Conservation (phyloP, 345 rosid species). For the Durio zibethinus region DNA sequence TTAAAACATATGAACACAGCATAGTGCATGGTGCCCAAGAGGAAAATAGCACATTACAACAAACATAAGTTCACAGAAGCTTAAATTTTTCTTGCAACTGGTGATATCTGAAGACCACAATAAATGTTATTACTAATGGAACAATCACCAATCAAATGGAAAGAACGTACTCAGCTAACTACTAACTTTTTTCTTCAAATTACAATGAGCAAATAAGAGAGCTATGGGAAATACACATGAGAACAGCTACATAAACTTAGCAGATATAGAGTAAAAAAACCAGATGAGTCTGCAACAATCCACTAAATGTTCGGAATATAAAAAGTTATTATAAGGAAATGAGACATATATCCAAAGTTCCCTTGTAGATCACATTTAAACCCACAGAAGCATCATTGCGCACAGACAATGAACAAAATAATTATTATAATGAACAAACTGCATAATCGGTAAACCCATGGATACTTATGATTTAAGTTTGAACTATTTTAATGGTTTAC, state of each 20-base stretch:
- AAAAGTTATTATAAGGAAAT: neutral
- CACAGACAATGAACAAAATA: neutral
- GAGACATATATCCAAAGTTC: neutral
- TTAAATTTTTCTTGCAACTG: neutral
- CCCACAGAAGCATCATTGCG: neutral
- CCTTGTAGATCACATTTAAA: neutral
- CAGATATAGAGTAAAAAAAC: neutral
- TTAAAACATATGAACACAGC: neutral
- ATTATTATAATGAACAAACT: neutral
- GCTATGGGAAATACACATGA: neutral
- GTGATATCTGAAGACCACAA: neutral
- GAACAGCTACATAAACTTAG: neutral
- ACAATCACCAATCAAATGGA: neutral
- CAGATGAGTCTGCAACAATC: neutral
- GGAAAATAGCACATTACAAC: neutral
- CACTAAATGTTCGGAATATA: neutral
- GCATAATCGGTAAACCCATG: neutral
- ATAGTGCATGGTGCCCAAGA: neutral
- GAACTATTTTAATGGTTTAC: neutral
- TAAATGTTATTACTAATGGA: neutral
- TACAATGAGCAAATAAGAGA: neutral
- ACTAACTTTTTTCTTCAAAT: constrained; percentile 2
- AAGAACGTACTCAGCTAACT: neutral
- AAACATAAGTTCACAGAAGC: neutral
- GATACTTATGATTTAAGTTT: neutral